Evolutionary conservation across 306 rosid species (phyloP), one percentile per base, ranked within the genome.

Genomic region (Inga oerstediana): DNA sequence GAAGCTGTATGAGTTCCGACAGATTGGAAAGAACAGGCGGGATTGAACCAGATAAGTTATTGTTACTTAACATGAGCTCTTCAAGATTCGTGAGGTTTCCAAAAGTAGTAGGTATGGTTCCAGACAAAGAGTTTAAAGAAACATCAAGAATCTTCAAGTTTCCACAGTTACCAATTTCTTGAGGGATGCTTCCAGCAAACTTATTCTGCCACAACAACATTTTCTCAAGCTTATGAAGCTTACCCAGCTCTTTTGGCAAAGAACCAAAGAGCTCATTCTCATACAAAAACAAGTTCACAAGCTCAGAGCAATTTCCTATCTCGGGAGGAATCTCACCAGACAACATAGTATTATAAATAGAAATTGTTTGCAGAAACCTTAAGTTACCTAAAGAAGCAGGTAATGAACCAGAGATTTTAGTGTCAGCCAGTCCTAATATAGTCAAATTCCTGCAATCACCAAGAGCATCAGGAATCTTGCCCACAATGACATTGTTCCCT

Each of bases 271-370:
- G 85, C 37, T 88, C 86, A 81, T 94, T 94, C 86, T 91, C 93
- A 58, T 91, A 94, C 58, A 94, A 76, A 85, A 81, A 94, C 86
- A 94, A 67, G 69, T 94, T 83, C 72, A 93, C 89, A 78, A 94
- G 98, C 90, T 88, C 97, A 8, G 97, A 90, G 86, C 98, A 94
- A 84, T 94, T 90, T n/a, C 98, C 97, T 76, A 94, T 85, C 44
- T 90, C 92, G 2, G 86, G 80, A n/a, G 98, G 98, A 84, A 94
- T 89, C 86, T 88, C 90, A 41, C 97, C 98, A 4, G 97, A 89
- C 17, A 94, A 82, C 90, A 89, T 80, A 0, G 97, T 91, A 19
- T 91, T 90, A 80, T 94, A 94, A 87, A 94, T 84, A 62, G 97
- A 93, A 20, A 94, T 80, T 1, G 93, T 91, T 71, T 86, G 93